Evolutionary conservation across 2,329 filamentous ascomycete species (phyloP).

Genomic region (Diaporthe caulivora): DNA sequence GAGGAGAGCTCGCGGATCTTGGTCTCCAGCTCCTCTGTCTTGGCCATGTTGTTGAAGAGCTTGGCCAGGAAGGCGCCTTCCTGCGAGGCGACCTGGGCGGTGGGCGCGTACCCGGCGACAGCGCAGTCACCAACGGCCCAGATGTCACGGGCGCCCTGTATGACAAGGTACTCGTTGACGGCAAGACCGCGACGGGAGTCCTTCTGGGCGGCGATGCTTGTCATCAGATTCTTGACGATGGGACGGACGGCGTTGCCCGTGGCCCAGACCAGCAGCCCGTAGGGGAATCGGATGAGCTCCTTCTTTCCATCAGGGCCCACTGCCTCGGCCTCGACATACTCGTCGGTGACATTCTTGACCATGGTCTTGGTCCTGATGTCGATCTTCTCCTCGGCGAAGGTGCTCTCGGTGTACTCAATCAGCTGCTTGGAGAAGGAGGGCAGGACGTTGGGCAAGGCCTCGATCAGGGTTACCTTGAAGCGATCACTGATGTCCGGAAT

Average conservation of each 20-base stretch:
- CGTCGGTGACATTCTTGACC: constrained; percentile 97
- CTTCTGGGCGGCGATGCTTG: constrained; percentile 92
- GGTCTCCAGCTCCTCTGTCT: constrained; percentile 84
- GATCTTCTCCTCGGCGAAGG: constrained; percentile 98
- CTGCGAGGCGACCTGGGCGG: constrained; percentile 95
- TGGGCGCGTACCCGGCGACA: constrained; percentile 96
- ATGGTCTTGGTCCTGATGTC: constrained; percentile 98
- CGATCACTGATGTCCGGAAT: constrained; percentile 94
- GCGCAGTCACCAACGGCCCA: constrained; percentile 99
- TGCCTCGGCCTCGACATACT: constrained; percentile 90
- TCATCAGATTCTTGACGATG: constrained; percentile 91
- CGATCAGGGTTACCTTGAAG: constrained; percentile 97
- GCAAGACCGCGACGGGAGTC: constrained; percentile 93
- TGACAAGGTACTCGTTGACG: constrained; percentile 98
- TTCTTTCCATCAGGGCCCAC: constrained; percentile 87
- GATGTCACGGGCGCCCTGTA: constrained; percentile 96
- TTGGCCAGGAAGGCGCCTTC: constrained; percentile 95
- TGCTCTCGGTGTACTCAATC: constrained; percentile 99
- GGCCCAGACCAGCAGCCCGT: constrained; percentile 97
- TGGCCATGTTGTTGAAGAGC: constrained; percentile 99
- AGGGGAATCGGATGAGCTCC: constrained; percentile 84
- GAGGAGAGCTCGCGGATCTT: constrained; percentile 79
- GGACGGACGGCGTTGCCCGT: constrained; percentile 95
- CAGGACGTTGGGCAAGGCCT: constrained; percentile 95
- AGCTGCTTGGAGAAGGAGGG: constrained; percentile 99